Evolutionary conservation across 2,329 filamentous ascomycete genomes (phyloP).

Genomic region (Lasiodiplodia hormozganensis): DNA sequence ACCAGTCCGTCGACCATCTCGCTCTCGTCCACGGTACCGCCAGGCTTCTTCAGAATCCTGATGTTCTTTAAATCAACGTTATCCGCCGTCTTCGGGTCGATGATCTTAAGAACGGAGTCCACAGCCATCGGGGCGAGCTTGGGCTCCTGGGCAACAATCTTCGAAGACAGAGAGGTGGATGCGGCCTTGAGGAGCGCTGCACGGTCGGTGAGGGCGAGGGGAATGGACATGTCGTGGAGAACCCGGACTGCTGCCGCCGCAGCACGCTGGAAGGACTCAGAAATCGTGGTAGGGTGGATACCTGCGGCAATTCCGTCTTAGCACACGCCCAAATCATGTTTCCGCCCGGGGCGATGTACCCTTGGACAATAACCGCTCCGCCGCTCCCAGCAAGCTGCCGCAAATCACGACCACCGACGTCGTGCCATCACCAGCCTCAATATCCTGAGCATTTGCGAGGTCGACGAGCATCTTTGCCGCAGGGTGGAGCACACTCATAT

Average conservation of each 20-base stretch:
- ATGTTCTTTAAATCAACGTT: conserved; percentile 98
- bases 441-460: conserved; percentile 94
- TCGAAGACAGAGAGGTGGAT: conserved; percentile 95
- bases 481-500: conserved; percentile 99
- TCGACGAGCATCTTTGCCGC: conserved; percentile 99
- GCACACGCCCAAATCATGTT: conserved; percentile 31
- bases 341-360: conserved; percentile 53
- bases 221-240: conserved; percentile 93
- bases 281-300: conserved; percentile 97
- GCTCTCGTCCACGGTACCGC: conserved; percentile 97
- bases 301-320: conserved; percentile 41
- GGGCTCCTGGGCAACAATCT: conserved; percentile 98
- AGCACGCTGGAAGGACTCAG: conserved; percentile 95
- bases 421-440: conserved; percentile 97
- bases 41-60: conserved; percentile 95
- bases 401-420: conserved; percentile 98
- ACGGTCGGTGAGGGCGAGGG: conserved; percentile 87
- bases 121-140: conserved; percentile 98
- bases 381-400: conserved; percentile 90
- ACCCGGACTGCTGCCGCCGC: conserved; percentile 87
- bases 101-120: conserved; percentile 92
- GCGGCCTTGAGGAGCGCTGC: conserved; percentile 92
- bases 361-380: conserved; percentile 88
- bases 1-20: conserved; percentile 96
- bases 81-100: conserved; percentile 92